A percentile compares a stretch with the other conserved stretches of the same genome.
phyloP scores from a whole-genome alignment of 495 filamentous ascomycete genomes.

The Sporormia fimetaria region DNA sequence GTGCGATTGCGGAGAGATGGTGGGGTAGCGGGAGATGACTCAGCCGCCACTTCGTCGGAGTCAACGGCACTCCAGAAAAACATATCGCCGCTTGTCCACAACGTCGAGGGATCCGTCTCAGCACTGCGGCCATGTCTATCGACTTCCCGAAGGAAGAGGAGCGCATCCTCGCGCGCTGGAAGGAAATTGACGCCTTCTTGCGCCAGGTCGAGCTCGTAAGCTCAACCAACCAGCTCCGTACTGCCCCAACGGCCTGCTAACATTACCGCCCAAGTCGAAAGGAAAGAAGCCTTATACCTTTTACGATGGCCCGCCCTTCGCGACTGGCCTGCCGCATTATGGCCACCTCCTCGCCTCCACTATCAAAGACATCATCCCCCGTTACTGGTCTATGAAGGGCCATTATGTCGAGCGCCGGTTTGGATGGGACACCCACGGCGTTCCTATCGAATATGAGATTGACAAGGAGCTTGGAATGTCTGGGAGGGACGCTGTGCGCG shows the following conservation, averaged over 20 bases:
- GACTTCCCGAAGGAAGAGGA: slow-evolving; percentile 89
- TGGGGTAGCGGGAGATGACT: too few species aligned
- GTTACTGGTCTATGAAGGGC: slow-evolving; percentile 98
- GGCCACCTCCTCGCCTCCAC: slow-evolving; percentile 92
- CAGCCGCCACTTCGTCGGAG: too few species aligned
- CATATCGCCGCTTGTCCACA: too few species aligned
- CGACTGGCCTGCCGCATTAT: slow-evolving; percentile 80
- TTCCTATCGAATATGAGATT: slow-evolving; percentile 96
- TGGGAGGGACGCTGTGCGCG: slow-evolving; percentile 74
- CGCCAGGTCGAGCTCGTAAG: slow-evolving; percentile 54
- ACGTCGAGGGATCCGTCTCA: too few species aligned
- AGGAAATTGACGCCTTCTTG: slow-evolving; percentile 79
- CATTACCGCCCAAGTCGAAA: slow-evolving; percentile 36
- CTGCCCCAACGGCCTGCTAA: background rate
- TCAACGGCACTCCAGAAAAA: too few species aligned
- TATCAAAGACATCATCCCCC: slow-evolving; percentile 93
- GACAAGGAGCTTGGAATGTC: slow-evolving; percentile 93
- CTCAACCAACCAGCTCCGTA: background rate
- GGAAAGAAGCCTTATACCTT: slow-evolving; percentile 69
- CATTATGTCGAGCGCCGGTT: slow-evolving; percentile 68
- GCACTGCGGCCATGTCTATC: slow-evolving; percentile 78
- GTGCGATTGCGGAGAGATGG: too few species aligned
- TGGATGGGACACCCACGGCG: slow-evolving; percentile 86
- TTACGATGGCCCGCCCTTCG: slow-evolving; percentile 56
- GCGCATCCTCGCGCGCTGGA: slow-evolving; percentile 67